Evolutionary conservation across 2,329 filamentous ascomycete species (phyloP).

Genomic region (Basipetospora chlamydospora): DNA sequence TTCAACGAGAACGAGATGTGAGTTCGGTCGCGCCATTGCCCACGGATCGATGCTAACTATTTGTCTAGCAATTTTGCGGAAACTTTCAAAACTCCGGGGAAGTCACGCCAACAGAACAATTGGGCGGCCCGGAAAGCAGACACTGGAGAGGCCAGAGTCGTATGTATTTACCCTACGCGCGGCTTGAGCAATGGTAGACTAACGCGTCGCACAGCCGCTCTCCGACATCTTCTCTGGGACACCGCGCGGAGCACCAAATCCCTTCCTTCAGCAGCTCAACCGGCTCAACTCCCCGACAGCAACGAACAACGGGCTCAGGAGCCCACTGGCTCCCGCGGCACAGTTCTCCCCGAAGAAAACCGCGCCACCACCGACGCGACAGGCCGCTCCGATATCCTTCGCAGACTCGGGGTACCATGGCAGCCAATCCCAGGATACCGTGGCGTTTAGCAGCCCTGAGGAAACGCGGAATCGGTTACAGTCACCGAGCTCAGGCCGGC

Average conservation of each 20-base stretch:
- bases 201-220: conserved; percentile 32
- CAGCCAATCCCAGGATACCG: conserved; percentile 29
- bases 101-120: conserved; percentile 68
- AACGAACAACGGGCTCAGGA: conserved; percentile 1
- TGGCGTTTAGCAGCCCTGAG: neutral
- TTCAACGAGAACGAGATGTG: conserved; percentile 81
- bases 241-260: conserved; percentile 37
- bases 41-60: neutral
- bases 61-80: conserved; percentile 66
- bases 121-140: conserved; percentile 51
- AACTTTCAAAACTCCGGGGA: conserved; percentile 88
- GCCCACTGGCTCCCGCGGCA: conserved; percentile 1
- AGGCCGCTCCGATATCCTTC: conserved; percentile 12
- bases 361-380: conserved; percentile 11
- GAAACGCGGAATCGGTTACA: neutral
- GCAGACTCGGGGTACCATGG: conserved; percentile 61
- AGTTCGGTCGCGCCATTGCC: neutral
- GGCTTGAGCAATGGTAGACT: conserved; percentile 9
- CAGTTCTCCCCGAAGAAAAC: conserved; percentile 6
- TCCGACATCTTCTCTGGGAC: conserved; percentile 44
- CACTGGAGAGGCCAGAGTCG: conserved; percentile 44
- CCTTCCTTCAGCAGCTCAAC: conserved; percentile 33
- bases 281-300: conserved; percentile 43
- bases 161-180: conserved; percentile 25
- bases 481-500: neutral